Percentiles rank a stretch among this genome's conserved stretches.
phyloP scores from a whole-genome alignment of 2,329 filamentous ascomycete species.

The Pseudogymnoascus sp. region DNA sequence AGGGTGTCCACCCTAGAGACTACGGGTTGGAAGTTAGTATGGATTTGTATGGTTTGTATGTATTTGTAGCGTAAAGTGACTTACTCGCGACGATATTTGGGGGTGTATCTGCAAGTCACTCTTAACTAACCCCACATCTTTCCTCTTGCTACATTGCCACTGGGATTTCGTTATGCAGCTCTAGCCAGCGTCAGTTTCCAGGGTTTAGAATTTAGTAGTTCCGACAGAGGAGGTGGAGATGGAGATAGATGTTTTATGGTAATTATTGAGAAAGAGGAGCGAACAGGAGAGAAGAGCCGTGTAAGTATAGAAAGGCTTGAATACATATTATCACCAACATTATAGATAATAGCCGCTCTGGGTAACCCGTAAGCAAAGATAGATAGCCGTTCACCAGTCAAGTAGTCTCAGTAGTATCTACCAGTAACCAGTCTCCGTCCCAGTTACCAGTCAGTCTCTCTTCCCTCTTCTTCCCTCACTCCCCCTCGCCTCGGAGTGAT shows the following conservation, averaged over 20 bases:
- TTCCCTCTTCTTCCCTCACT: not conserved
- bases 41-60: not conserved
- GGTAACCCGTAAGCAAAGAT: not conserved
- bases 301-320: not conserved
- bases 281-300: not conserved
- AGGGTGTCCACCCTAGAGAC: not conserved
- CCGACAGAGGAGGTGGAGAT: not conserved
- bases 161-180: not conserved
- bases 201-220: not conserved
- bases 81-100: not conserved
- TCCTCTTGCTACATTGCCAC: not conserved
- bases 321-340: too few relatives aligned
- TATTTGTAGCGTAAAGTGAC: not conserved
- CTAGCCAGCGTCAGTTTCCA: not conserved
- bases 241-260: not conserved
- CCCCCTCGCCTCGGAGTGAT: not conserved
- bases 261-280: not conserved
- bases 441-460: not conserved
- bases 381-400: too few relatives aligned
- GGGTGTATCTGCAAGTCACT: not conserved
- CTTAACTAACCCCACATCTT: not conserved
- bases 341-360: not conserved
- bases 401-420: too few relatives aligned
- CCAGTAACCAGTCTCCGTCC: not conserved
- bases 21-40: not conserved